Base-by-base conservation (phyloP, 495 filamentous ascomycete species). In the Cercophora scortea region DNA sequence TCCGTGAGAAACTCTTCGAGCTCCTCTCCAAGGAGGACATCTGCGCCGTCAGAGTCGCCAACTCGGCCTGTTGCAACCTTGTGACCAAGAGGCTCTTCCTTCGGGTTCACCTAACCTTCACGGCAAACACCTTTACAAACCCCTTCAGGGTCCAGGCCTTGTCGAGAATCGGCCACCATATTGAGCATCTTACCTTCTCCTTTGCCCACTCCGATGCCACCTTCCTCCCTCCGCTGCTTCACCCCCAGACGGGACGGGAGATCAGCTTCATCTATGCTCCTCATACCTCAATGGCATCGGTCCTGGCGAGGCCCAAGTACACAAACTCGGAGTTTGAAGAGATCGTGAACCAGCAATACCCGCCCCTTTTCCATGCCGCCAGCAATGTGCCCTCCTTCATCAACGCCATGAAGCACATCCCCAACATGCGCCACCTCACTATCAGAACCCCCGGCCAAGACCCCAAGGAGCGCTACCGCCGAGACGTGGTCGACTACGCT, bases 341-440 rank as follows among this genome's bases (percentile, higher is more conserved):
- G 61, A 69, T 90, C 44, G 75, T 91, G 38, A 84, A 87, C 36
- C 78, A 86, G 59, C 88, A 91, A 64, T 91, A 89, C 59, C 84
- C 86, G 36, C 84, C 88, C 7, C 68, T 91, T 7, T 93, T 91
- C 70, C 88, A 91, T 59, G 84, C 87, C 5, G 87, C 88, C n/a
- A 88, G 85, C 45, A 89, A 93, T 59, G 81, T 90, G 11, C 76
- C 85, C 6, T 82, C 86, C 35, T 90, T 91, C 71, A 81, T 90
- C 32, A 74, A 76, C 47, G 85, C 85, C 42, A 77, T 91, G 56
- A 74, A 76, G 15, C 64, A 78, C 39, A 65, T 90, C 52, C 69
- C 78, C 33, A 79, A 79, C 58, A 73, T 93, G 56, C 72, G 77
- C 39, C 86, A 88, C 61, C 72, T 90, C 47, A 80, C 77, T 47